Conservation (phyloP, 1,284 basidiomycete species). For the Termitomyces sp. region DNA sequence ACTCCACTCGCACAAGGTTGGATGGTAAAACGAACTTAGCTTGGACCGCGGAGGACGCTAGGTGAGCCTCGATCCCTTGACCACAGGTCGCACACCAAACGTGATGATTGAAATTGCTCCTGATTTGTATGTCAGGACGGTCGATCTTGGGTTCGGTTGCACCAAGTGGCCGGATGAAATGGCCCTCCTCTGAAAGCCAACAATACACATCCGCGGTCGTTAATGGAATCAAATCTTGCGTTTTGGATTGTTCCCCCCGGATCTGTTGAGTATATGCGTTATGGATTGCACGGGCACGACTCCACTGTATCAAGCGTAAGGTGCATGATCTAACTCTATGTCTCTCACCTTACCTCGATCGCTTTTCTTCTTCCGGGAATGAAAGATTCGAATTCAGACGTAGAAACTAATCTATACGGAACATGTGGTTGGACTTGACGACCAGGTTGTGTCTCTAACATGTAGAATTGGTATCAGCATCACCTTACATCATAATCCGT, state of each 20-base stretch:
- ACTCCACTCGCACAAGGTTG: neutral
- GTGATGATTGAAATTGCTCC: slow-evolving; percentile 3
- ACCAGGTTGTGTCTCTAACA: slow-evolving; percentile 37
- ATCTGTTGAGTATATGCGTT: slow-evolving; percentile 38
- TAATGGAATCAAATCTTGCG: slow-evolving; percentile 29
- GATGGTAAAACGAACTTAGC: slow-evolving; percentile 4
- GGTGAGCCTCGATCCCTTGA: slow-evolving; percentile 10
- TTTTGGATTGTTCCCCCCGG: slow-evolving; percentile 15
- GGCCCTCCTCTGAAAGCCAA: slow-evolving; percentile 52
- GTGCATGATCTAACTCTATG: slow-evolving; percentile 8
- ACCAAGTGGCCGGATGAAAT: slow-evolving; percentile 37
- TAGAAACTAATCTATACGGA: slow-evolving; percentile 52
- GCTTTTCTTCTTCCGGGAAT: slow-evolving; percentile 61
- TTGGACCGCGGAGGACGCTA: slow-evolving; percentile 9
- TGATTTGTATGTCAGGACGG: slow-evolving; percentile 6
- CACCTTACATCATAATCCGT: neutral
- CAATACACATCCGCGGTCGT: slow-evolving; percentile 52
- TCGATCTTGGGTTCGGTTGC: slow-evolving; percentile 2
- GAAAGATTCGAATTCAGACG: slow-evolving; percentile 41
- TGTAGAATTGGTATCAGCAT: neutral
- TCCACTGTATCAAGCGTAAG: slow-evolving; percentile 46
- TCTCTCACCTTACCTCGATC: slow-evolving; percentile 50
- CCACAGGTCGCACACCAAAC: slow-evolving; percentile 16
- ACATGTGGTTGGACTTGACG: slow-evolving; percentile 27
- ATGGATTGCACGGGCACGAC: slow-evolving; percentile 46